Conservation (phyloP, 306 rosid genomes). For the Gleditsia sinensis region DNA sequence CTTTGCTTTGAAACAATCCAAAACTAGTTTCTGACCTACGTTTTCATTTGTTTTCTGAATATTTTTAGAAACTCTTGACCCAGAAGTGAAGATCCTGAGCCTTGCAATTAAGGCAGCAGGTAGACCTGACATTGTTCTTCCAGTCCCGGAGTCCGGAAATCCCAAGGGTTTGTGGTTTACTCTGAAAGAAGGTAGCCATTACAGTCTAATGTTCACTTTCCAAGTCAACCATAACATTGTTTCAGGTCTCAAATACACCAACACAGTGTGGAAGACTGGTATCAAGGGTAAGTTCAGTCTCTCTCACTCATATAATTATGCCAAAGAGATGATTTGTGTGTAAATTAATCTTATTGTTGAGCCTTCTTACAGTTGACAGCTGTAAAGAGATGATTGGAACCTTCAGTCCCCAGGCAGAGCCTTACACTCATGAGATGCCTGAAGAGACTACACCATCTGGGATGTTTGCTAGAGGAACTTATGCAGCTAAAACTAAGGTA, state of each 20-base stretch:
- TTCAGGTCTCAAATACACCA: constrained; percentile 92
- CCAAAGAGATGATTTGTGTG: not conserved
- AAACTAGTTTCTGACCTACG: not conserved
- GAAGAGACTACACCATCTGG: constrained; percentile 98
- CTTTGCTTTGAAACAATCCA: constrained; percentile 5
- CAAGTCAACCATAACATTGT: constrained; percentile 85
- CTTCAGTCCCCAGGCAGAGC: constrained; percentile 81
- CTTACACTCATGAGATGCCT: constrained; percentile 79
- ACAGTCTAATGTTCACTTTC: constrained; percentile 75
- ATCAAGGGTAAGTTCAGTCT: constrained; percentile 58
- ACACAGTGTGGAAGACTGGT: constrained; percentile 92
- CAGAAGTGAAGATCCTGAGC: constrained; percentile 87
- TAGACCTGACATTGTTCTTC: constrained; percentile 76
- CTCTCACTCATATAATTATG: constrained; percentile 4
- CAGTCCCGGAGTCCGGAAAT: constrained; percentile 76
- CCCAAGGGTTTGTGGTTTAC: constrained; percentile 91
- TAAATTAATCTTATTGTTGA: constrained; percentile 15
- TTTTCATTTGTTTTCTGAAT: constrained; percentile 9
- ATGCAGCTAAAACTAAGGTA: constrained; percentile 89
- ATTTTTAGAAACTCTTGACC: constrained; percentile 75
- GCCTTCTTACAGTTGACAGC: constrained; percentile 73
- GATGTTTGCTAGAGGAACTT: constrained; percentile 85
- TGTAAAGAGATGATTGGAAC: constrained; percentile 92
- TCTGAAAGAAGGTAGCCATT: constrained; percentile 96
- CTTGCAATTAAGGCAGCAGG: constrained; percentile 74